Conservation (phyloP, 768 basidiomycete genomes). For the Tylopilus sp. region DNA sequence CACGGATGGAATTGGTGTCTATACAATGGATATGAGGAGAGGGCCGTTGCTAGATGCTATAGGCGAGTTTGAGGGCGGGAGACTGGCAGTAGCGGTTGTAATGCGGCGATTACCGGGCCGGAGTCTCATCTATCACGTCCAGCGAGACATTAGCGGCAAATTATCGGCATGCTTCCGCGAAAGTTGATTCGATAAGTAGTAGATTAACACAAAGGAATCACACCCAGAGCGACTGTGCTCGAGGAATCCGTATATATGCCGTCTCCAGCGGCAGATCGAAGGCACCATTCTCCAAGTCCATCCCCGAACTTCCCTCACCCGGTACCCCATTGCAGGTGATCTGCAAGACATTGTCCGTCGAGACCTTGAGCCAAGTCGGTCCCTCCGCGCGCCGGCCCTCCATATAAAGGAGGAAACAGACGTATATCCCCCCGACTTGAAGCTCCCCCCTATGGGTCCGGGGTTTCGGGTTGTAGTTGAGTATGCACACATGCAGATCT, state of each 20-base stretch:
- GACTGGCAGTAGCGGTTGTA: too few relatives aligned
- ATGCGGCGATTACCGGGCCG: too few relatives aligned
- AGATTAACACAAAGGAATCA: too few relatives aligned
- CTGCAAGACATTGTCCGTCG: conserved; percentile 22
- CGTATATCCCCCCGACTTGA: conserved; percentile 15
- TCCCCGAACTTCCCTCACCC: not conserved
- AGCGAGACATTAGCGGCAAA: too few relatives aligned
- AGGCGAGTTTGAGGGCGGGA: too few relatives aligned
- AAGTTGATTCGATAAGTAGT: too few relatives aligned
- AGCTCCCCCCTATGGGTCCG: conserved; percentile 5
- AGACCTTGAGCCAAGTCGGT: conserved; percentile 23
- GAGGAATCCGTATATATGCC: conserved; percentile 14
- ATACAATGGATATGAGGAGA: too few relatives aligned
- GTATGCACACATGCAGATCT: conserved; percentile 22
- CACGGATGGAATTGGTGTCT: too few relatives aligned
- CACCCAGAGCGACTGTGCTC: not conserved
- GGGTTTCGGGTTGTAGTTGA: conserved; percentile 16
- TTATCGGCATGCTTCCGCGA: too few relatives aligned
- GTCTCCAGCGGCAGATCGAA: conserved; percentile 12
- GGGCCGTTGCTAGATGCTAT: too few relatives aligned
- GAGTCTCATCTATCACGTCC: too few relatives aligned
- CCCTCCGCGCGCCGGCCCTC: not conserved
- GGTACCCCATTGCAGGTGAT: conserved; percentile 10
- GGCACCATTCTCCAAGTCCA: not conserved
- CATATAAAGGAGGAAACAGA: conserved; percentile 23